These are phyloP conservation scores for Mucor piriformis DNA, from an alignment of 371 early-diverging fungal genomes.

Conservation along the genomic window DNA sequence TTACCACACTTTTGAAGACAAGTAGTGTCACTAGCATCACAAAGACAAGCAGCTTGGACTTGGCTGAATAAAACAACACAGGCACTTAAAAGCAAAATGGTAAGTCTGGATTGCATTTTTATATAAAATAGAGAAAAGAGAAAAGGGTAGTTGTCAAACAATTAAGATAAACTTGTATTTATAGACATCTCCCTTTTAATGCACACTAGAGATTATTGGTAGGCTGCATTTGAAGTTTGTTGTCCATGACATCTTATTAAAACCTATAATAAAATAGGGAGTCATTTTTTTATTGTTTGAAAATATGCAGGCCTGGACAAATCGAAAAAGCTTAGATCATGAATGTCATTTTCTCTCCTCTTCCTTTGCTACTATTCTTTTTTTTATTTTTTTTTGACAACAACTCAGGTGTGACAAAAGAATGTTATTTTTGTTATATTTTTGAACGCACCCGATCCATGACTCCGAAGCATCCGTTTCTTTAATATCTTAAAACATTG, in stretches of 20 bases:
- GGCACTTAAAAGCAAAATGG: slow-evolving; percentile 3
- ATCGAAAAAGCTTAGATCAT: too few relatives aligned
- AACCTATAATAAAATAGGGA: not conserved
- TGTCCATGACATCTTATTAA: not conserved
- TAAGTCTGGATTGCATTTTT: slow-evolving; percentile 11
- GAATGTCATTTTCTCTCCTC: too few relatives aligned
- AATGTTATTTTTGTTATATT: too few relatives aligned
- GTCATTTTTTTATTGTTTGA: not conserved
- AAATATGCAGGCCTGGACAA: too few relatives aligned
- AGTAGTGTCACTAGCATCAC: slow-evolving; percentile 9
- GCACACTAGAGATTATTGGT: not conserved
- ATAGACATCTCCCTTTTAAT: not conserved
- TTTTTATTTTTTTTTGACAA: too few relatives aligned
- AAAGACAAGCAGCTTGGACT: slow-evolving; percentile 21
- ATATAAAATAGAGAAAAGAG: not conserved
- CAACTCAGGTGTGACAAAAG: too few relatives aligned
- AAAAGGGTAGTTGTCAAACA: not conserved
- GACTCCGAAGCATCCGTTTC: too few relatives aligned
- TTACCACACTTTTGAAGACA: slow-evolving; percentile 31
- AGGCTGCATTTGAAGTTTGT: not conserved
- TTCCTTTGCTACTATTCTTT: too few relatives aligned
- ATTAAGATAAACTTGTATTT: not conserved
- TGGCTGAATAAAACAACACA: slow-evolving; percentile 11
- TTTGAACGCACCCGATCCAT: too few relatives aligned
- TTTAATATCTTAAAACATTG: too few relatives aligned